Conservation (phyloP, 1,139 yeast species). For the Pichia sp. region DNA sequence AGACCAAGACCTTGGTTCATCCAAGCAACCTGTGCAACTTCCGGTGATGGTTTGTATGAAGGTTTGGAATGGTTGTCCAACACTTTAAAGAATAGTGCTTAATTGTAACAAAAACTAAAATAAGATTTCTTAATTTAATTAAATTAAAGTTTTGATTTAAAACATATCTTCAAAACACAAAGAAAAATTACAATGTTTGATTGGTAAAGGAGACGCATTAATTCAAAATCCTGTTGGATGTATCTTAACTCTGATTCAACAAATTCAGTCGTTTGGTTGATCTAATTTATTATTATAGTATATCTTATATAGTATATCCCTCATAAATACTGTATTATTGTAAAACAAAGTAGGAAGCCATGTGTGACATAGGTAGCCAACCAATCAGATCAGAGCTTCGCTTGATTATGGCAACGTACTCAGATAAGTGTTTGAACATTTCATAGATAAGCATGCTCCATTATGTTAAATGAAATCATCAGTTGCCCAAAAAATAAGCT, state of each 20-base stretch:
- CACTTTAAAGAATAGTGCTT: constrained; percentile 61
- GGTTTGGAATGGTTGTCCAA: constrained; percentile 89
- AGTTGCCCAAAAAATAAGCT: background rate
- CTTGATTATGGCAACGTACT: no score
- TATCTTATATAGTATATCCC: background rate
- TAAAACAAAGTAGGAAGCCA: background rate
- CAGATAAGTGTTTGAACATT: no score
- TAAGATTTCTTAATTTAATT: background rate
- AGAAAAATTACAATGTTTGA: background rate
- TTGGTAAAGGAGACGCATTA: background rate
- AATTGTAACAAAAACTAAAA: constrained; percentile 10
- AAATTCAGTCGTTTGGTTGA: background rate
- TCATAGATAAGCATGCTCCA: background rate
- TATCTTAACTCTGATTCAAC: background rate
- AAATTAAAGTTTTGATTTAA: background rate
- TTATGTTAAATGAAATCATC: background rate
- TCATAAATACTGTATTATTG: background rate
- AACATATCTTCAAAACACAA: background rate
- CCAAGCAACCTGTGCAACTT: constrained; percentile 84
- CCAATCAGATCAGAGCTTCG: no score
- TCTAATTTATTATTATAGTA: background rate
- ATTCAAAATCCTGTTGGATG: background rate
- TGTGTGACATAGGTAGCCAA: no score
- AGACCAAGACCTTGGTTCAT: constrained; percentile 90
- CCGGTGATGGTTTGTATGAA: constrained; percentile 88